Base-by-base conservation (phyloP, 441 rosid genomes). In the Populus hybrid region DNA sequence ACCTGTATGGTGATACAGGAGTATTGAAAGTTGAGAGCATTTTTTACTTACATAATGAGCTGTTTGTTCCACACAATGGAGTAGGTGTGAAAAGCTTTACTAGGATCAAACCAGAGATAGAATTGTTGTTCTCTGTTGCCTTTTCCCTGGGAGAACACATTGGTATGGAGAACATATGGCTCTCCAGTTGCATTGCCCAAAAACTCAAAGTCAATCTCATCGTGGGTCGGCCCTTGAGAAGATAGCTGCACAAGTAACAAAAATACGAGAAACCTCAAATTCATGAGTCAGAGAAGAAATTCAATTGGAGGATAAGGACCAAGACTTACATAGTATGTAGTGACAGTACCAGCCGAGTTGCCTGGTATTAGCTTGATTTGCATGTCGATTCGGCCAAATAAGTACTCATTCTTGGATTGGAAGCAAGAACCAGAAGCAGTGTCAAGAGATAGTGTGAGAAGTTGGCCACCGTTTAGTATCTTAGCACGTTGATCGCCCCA, bases 31-130 rank as follows among this genome's bases (percentile, higher is more conserved):
- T 10, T 10, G 32, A 30, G 50, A 42, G 50, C 61, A 54, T 54
- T 1, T 18, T 54, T 18, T 35, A 30, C 78, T 63, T 73, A 83
- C 67, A 89, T 80, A 76, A 89, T 86, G 28, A 82, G 36, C 54
- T 82, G 81, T 21, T 89, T 84, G 78, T 88, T 88, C 91, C 91
- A 89, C 2, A 89, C 73, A 34, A 88, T 82, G n/a, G 91, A 84
- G 54, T 89, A 89, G 10, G 88, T 83, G 82, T 89, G 92, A 66
- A 89, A 89, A 73, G 81, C 87, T 72, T 86, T 84, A 6, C 88
- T 85, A 0, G 92, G 91, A 10, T 88, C 91, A 57, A 89, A 89
- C 92, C 92, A 87, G 73, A 86, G 92, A 80, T 86, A 78, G 78
- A 89, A 89, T 21, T 89, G 92, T 18, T 54, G 61, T 18, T 54